Evolutionary conservation across 2,329 filamentous ascomycete genomes (phyloP).

Genomic region (Penicillium griseofulvum): DNA sequence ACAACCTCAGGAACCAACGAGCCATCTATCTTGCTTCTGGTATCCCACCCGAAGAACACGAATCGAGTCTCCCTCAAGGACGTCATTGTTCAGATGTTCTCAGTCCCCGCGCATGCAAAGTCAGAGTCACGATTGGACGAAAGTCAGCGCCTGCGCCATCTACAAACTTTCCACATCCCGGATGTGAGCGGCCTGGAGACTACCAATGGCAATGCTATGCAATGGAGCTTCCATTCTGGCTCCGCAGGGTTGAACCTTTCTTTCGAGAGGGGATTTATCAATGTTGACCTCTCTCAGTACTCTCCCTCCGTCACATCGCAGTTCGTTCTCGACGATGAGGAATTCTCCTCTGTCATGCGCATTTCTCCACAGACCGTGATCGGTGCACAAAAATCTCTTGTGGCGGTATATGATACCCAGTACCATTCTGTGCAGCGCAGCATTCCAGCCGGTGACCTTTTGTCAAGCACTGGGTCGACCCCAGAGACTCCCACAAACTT

Average conservation of each 20-base stretch:
- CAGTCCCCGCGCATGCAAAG: constrained; percentile 31
- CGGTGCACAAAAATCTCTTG: constrained; percentile 40
- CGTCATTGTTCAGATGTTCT: constrained; percentile 41
- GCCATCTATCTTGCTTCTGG: constrained; percentile 39
- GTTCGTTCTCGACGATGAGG: constrained; percentile 38
- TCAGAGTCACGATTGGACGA: constrained; percentile 16
- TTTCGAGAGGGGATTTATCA: constrained; percentile 41
- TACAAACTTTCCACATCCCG: constrained; percentile 38
- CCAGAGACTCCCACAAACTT: constrained; percentile 33
- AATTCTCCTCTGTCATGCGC: constrained; percentile 44
- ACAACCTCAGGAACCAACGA: constrained; percentile 26
- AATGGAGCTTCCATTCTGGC: constrained; percentile 43
- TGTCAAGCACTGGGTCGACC: constrained; percentile 21
- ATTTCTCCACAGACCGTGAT: constrained; percentile 45
- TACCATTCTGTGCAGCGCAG: constrained; percentile 48
- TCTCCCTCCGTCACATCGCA: constrained; percentile 39
- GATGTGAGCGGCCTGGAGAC: constrained; percentile 27
- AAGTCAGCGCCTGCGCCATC: constrained; percentile 36
- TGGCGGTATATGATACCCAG: constrained; percentile 48
- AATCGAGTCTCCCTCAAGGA: constrained; percentile 33
- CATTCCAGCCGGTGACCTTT: constrained; percentile 34
- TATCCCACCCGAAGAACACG: constrained; percentile 37
- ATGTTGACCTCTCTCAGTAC: constrained; percentile 45
- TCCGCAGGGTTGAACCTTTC: constrained; percentile 42
- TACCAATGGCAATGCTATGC: constrained; percentile 25